Conservation (phyloP, 768 basidiomycete genomes). For the Pholiota microspora region DNA sequence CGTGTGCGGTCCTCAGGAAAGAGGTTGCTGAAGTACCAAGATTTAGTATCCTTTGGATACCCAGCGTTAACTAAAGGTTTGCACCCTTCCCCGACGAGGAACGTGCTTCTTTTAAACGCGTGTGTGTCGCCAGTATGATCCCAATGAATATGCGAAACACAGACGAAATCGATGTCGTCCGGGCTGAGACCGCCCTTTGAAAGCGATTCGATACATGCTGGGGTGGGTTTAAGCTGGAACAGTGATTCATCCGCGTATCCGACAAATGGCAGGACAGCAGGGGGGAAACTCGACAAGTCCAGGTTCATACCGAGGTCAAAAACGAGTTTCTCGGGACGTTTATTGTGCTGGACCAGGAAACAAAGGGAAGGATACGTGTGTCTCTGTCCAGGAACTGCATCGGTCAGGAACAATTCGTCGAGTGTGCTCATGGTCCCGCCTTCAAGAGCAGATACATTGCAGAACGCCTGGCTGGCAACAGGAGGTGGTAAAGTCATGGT, state of each 20-base stretch:
- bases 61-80: conserved; percentile 32
- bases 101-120: conserved; percentile 43
- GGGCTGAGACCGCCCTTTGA: conserved; percentile 45
- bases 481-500: conserved; percentile 8
- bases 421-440: conserved; percentile 6
- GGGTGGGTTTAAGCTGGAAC: conserved; percentile 21
- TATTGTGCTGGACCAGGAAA: conserved; percentile 14
- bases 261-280: not conserved
- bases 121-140: conserved; percentile 49
- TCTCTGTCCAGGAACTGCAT: conserved; percentile 5
- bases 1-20: conserved; percentile 37
- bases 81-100: conserved; percentile 45
- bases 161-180: conserved; percentile 39
- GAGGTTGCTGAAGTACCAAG: conserved; percentile 27
- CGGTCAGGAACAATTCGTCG: conserved; percentile 9
- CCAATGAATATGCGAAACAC: conserved; percentile 53
- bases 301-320: conserved; percentile 13
- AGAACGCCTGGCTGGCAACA: conserved; percentile 7
- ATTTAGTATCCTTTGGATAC: conserved; percentile 40
- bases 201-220: conserved; percentile 45
- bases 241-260: not conserved
- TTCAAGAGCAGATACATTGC: conserved; percentile 14
- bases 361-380: conserved; percentile 2
- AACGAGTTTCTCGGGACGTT: conserved; percentile 9
- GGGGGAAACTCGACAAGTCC: conserved; percentile 7